phyloP scores from a whole-genome alignment of 2,329 filamentous ascomycete species.

The Tolypocladium guangdongense region DNA sequence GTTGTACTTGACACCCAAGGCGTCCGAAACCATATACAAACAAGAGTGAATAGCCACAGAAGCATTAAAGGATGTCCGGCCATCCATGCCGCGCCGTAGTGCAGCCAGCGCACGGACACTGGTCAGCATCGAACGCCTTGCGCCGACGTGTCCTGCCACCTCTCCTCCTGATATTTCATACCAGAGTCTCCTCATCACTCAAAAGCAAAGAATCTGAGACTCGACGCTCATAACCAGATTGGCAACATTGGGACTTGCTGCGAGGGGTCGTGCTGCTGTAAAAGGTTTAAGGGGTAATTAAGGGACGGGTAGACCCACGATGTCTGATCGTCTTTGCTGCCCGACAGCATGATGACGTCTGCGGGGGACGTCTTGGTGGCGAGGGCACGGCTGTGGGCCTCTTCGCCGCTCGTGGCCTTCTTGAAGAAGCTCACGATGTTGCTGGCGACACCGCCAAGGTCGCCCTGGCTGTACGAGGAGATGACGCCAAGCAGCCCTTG shows the following conservation, averaged over 20 bases:
- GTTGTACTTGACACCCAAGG: slow-evolving; percentile 30
- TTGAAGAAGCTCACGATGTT: slow-evolving; percentile 79
- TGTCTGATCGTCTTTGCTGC: slow-evolving; percentile 93
- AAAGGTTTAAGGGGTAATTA: slow-evolving; percentile 6
- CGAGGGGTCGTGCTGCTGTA: background rate
- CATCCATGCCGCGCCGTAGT: background rate
- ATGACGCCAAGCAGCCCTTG: slow-evolving; percentile 51
- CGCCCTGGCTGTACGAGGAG: slow-evolving; percentile 53
- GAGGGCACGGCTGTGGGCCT: slow-evolving; percentile 69
- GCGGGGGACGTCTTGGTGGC: slow-evolving; percentile 89
- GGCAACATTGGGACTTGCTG: background rate
- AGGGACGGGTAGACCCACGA: slow-evolving; percentile 49
- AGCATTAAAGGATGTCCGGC: background rate
- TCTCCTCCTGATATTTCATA: background rate
- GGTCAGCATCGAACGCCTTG: background rate
- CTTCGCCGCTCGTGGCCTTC: slow-evolving; percentile 72
- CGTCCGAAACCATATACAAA: slow-evolving; percentile 17
- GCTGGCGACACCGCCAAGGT: slow-evolving; percentile 71
- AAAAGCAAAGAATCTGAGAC: background rate
- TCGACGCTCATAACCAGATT: background rate
- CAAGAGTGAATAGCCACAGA: slow-evolving; percentile 2
- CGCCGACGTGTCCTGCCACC: background rate
- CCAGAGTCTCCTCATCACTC: background rate
- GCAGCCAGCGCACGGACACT: background rate
- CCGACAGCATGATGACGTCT: slow-evolving; percentile 96